Conservation (phyloP, 163 green algal species). For the Scenedesmus sp. region DNA sequence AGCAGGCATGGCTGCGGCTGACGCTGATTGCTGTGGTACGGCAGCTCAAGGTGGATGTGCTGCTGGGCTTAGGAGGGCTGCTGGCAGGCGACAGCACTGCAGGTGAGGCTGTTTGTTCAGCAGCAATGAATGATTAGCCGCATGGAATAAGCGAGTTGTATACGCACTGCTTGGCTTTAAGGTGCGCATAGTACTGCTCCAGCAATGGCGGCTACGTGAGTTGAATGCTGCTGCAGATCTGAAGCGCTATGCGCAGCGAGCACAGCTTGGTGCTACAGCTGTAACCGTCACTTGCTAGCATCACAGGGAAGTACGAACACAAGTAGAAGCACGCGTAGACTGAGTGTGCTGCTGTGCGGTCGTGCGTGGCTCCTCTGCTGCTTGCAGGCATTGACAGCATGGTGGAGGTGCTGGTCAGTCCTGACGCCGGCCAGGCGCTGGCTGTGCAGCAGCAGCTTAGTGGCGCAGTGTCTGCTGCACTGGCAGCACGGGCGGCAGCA, state of each 20-base stretch:
- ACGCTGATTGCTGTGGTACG: slow-evolving; percentile 7
- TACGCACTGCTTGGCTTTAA: too few relatives aligned
- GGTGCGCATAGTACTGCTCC: neutral
- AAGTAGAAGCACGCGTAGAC: too few relatives aligned
- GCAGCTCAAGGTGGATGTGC: slow-evolving; percentile 25
- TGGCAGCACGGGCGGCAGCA: neutral
- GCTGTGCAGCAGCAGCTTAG: neutral
- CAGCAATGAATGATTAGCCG: neutral
- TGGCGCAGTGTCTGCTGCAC: neutral
- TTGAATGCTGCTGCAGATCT: neutral
- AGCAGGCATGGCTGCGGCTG: slow-evolving; percentile 5
- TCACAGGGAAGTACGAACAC: too few relatives aligned
- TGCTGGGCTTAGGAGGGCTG: slow-evolving; percentile 29
- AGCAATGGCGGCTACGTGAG: neutral
- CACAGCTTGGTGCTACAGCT: neutral
- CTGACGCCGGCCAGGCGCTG: neutral
- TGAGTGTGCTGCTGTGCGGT: neutral
- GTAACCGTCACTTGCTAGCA: too few relatives aligned
- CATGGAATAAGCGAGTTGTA: neutral
- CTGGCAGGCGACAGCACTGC: slow-evolving; percentile 18
- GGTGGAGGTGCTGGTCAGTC: slow-evolving; percentile 13
- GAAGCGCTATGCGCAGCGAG: neutral
- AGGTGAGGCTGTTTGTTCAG: neutral
- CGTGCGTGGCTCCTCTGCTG: neutral
- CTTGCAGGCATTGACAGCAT: neutral